Evolutionary conservation across 2,329 filamentous ascomycete genomes (phyloP).

Genomic region (Cercospora beticola): DNA sequence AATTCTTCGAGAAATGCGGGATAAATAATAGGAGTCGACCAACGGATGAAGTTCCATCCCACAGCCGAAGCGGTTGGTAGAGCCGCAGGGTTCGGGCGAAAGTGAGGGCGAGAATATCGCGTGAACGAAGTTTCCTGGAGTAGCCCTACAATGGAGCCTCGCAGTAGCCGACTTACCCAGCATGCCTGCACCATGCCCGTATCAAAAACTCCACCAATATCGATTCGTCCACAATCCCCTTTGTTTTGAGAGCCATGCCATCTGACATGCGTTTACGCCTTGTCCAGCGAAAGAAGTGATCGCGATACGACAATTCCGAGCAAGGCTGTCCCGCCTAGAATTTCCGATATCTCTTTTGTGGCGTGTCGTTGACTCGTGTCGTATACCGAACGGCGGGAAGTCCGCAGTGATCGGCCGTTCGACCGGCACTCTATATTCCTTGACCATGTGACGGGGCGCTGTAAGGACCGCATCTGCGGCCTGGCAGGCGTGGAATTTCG

Average conservation of each 20-base stretch:
- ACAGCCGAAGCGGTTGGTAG: not conserved
- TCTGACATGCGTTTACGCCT: not conserved
- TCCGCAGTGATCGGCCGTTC: not conserved
- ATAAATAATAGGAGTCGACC: not conserved
- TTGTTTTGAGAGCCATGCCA: not conserved
- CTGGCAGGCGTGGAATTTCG: not conserved
- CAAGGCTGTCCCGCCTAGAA: not conserved
- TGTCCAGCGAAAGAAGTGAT: not conserved
- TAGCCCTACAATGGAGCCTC: not conserved
- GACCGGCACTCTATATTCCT: not conserved
- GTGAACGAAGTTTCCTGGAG: not conserved
- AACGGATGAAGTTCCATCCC: not conserved
- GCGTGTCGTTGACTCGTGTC: not conserved
- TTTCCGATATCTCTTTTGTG: not conserved
- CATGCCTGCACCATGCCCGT: not conserved
- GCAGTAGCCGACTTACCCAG: not conserved
- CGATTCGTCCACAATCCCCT: not conserved
- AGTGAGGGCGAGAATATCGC: too few species aligned
- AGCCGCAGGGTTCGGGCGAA: not conserved
- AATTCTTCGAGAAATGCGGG: not conserved
- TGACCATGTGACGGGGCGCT: not conserved
- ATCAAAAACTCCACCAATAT: not conserved
- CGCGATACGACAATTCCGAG: not conserved
- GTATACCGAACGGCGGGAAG: not conserved
- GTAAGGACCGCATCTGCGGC: not conserved